Conservation (phyloP, 139 green algal genomes). For the Ettlia oleoabundans region DNA sequence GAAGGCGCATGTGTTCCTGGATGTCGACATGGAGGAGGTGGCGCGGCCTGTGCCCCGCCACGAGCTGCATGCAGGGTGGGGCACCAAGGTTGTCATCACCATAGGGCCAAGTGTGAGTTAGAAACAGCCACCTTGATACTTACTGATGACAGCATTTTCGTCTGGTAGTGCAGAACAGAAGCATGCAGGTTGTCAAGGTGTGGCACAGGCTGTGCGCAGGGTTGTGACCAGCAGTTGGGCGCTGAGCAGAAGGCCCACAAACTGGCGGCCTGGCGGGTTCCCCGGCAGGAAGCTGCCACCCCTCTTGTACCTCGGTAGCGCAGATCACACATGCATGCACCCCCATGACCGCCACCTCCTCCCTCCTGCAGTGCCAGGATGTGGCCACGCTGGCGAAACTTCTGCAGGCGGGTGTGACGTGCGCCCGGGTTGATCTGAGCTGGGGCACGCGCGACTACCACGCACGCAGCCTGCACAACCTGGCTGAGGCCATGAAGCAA, state of each 20-base stretch:
- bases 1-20: conserved; percentile 32
- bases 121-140: background rate
- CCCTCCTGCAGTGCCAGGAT: conserved; percentile 36
- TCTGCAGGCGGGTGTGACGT: conserved; percentile 74
- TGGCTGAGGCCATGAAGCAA: conserved; percentile 65
- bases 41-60: conserved; percentile 4
- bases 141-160: background rate
- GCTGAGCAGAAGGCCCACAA: too few relatives aligned
- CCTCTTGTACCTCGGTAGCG: too few relatives aligned
- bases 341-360: background rate
- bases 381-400: conserved; percentile 69
- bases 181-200: too few relatives aligned
- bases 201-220: too few relatives aligned
- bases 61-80: conserved; percentile 4
- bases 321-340: background rate
- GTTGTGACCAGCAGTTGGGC: too few relatives aligned
- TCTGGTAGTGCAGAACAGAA: too few relatives aligned
- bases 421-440: conserved; percentile 80
- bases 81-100: conserved; percentile 72
- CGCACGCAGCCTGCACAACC: conserved; percentile 73
- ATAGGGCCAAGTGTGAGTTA: conserved; percentile 64
- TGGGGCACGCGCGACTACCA: conserved; percentile 72
- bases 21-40: conserved; percentile 42
- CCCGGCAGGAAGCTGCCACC: too few relatives aligned
- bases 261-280: too few relatives aligned